Percentiles rank a stretch among this genome's conserved stretches.
Evolutionary conservation across 1,139 yeast genomes (phyloP).

Genomic region (Scheffersomyces cryptocercus): DNA sequence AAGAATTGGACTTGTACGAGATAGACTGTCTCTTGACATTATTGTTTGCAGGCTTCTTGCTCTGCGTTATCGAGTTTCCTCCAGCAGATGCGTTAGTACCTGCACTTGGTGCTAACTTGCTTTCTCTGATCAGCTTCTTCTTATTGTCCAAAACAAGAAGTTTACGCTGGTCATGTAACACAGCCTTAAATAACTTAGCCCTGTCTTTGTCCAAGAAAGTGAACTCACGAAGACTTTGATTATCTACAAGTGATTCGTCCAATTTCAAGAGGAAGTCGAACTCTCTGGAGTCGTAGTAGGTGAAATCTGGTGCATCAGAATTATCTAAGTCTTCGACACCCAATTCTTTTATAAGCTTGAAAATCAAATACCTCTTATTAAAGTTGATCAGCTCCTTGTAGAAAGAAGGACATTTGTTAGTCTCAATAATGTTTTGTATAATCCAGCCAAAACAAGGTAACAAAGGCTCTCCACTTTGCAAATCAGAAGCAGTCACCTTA

Average conservation of each 20-base stretch:
- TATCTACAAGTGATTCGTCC: conserved; percentile 37
- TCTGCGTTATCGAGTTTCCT: conserved; percentile 11
- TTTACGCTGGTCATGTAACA: conserved; percentile 37
- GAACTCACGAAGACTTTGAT: conserved; percentile 28
- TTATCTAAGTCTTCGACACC: conserved; percentile 37
- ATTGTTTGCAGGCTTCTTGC: conserved; percentile 35
- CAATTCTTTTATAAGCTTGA: conserved; percentile 42
- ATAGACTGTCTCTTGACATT: conserved; percentile 43
- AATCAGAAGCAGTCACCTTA: conserved; percentile 26
- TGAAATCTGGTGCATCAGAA: conserved; percentile 19
- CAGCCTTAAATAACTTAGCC: conserved; percentile 29
- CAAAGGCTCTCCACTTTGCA: conserved; percentile 38
- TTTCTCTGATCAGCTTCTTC: conserved; percentile 30
- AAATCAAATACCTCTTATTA: conserved; percentile 45
- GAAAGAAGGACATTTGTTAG: conserved; percentile 39
- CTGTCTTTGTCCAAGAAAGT: conserved; percentile 29
- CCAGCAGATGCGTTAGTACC: conserved; percentile 2
- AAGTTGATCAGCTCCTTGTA: conserved; percentile 34
- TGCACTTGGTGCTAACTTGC: conserved; percentile 6
- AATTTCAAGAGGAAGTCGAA: conserved; percentile 47
- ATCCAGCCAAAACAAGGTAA: conserved; percentile 83
- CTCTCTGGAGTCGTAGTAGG: conserved; percentile 41
- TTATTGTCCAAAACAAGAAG: conserved; percentile 36
- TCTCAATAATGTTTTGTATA: conserved; percentile 42
- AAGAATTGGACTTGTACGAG: conserved; percentile 37